Evolutionary conservation across 163 green algal species (phyloP).

Genomic region (Scenedesmus sp.): DNA sequence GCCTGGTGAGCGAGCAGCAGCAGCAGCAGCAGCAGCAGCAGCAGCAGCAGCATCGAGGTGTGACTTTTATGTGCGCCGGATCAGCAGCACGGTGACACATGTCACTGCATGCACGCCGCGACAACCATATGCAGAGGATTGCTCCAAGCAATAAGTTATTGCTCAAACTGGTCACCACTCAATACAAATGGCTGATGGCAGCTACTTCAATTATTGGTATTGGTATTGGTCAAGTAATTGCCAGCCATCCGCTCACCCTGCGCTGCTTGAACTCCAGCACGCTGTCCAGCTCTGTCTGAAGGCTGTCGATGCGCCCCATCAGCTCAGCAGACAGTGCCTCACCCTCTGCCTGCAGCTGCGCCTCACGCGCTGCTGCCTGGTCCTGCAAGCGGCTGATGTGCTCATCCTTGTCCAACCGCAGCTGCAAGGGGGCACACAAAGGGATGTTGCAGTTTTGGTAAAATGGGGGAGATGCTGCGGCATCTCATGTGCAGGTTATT

Average conservation of each 20-base stretch:
- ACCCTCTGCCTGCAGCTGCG: constrained; percentile 36
- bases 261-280: constrained; percentile 66
- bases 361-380: constrained; percentile 51
- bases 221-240: not conserved
- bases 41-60: not conserved
- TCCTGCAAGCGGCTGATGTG: constrained; percentile 56
- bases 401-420: constrained; percentile 56
- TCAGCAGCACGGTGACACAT: too few relatives aligned
- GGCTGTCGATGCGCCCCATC: constrained; percentile 59
- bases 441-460: too few relatives aligned
- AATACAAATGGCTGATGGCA: too few relatives aligned
- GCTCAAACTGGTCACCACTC: too few relatives aligned
- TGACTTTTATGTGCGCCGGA: too few relatives aligned
- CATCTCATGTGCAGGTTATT: too few relatives aligned
- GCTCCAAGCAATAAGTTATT: too few relatives aligned
- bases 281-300: constrained; percentile 61
- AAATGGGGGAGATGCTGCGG: too few relatives aligned
- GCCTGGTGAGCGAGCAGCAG: not conserved
- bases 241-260: constrained; percentile 35
- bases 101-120: too few relatives aligned
- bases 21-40: not conserved
- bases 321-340: constrained; percentile 59
- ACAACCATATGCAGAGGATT: too few relatives aligned
- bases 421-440: constrained; percentile 10
- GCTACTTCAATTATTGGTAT: too few relatives aligned